Base-by-base conservation (phyloP, 371 early-diverging fungal genomes). In the Mucor saturninus region DNA sequence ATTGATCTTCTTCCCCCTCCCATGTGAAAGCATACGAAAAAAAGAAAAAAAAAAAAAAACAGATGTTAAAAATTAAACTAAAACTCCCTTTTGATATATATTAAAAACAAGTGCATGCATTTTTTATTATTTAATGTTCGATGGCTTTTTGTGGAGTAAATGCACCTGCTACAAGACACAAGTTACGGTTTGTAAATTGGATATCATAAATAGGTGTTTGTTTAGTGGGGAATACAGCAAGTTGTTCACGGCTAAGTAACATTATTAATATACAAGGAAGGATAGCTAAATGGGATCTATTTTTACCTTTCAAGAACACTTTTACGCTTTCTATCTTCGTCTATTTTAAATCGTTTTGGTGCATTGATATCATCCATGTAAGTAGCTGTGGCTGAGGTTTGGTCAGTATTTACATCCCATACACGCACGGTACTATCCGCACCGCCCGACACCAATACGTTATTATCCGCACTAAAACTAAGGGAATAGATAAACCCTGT, bases 401-500 rank as follows among this genome's bases (percentile, higher is more conserved):
- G 61, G 35, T 83, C 85, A 31, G 87, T 85, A 51, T 85, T 88
- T 15, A 93, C 91, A 72, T 98, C 97, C 99, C 99, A 99, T 0
- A 99, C 80, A 30, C 95, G 83, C 4, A 99, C 97, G 9, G 95
- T 92, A 54, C 91, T 85, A 75, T 99, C 99, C 2, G 93, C 90
- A 15, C 93, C 88, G n/a, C 93, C 96, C 1, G 96, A 95, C 13
- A 95, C 91, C 52, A 99, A 77, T 32, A 98, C 76, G 48, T 77
- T 87, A 38, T 94, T 91, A 64, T 95, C 95, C 26, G 85, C 78
- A 67, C 91, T 92, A 72, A 99, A 99, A 14, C 80, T 89, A 14
- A 98, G 88, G 32, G 97, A 92, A 63, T 95, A 91, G 3, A 99
- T 86, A 11, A 89, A 82, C 4, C 86, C 89, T n/a, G 88, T 87